A percentile compares a stretch with the other conserved stretches of the same genome.
These are phyloP conservation scores for Aureobasidium uvarum DNA, from an alignment of 2,329 filamentous ascomycete genomes.

Conservation along the genomic window DNA sequence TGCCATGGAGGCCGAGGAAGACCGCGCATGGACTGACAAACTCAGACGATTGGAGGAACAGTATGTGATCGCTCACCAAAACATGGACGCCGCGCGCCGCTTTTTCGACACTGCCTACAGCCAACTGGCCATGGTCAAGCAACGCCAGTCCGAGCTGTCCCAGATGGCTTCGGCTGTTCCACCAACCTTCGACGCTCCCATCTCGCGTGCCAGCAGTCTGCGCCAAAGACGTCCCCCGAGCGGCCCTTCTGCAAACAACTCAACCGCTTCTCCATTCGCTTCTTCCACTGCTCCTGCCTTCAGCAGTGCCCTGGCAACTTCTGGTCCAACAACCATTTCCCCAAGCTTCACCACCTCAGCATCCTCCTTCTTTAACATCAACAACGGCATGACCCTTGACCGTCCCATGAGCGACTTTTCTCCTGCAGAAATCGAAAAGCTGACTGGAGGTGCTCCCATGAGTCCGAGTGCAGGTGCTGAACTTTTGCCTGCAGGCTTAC, in stretches of 20 bases:
- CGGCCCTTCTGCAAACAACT: slow-evolving; percentile 34
- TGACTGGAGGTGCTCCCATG: slow-evolving; percentile 66
- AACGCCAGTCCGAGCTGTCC: slow-evolving; percentile 42
- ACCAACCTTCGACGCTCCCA: slow-evolving; percentile 30
- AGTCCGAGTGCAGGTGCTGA: slow-evolving; percentile 70
- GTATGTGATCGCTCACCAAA: slow-evolving; percentile 35
- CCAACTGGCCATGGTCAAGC: slow-evolving; percentile 44
- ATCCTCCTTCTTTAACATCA: slow-evolving; percentile 56
- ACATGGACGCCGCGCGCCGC: slow-evolving; percentile 37
- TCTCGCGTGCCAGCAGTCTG: slow-evolving; percentile 29
- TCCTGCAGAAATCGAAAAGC: slow-evolving; percentile 61
- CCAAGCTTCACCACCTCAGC: slow-evolving; percentile 53
- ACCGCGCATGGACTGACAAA: slow-evolving; percentile 41
- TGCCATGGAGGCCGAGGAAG: slow-evolving; percentile 43
- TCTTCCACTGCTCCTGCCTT: slow-evolving; percentile 45
- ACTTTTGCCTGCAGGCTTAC: slow-evolving; percentile 66
- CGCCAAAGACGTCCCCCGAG: slow-evolving; percentile 42
- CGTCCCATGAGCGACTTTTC: slow-evolving; percentile 51
- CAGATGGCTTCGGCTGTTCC: slow-evolving; percentile 40
- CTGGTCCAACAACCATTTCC: slow-evolving; percentile 48
- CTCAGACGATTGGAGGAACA: slow-evolving; percentile 35
- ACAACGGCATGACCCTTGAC: slow-evolving; percentile 59
- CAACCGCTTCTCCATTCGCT: slow-evolving; percentile 43
- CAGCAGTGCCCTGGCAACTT: slow-evolving; percentile 38
- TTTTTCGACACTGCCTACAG: slow-evolving; percentile 54